Base-by-base conservation (phyloP, 2,329 filamentous ascomycete genomes). In the Orbilia ellipsospora region DNA sequence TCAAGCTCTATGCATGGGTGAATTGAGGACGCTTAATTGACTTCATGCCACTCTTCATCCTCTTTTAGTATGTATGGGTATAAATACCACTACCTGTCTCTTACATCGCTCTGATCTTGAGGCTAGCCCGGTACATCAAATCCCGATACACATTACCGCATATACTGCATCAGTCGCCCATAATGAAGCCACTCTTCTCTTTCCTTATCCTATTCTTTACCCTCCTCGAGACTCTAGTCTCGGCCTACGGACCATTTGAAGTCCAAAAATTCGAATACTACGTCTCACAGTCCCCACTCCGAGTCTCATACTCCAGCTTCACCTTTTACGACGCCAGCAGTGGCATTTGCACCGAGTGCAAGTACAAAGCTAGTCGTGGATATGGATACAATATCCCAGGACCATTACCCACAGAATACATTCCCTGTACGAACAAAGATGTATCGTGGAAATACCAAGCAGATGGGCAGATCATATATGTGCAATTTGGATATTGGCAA, bases 231-330 rank as follows among this genome's bases (percentile, higher is more conserved):
- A 31, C 42, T 20, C 52, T 51, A 28, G 50, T 52, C 1, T 23
- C n/a, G 7, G 70, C 70, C 4, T 74, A 57, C 40, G 70, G 70
- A 4, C 70, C 70, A 4, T 74, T 50, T 18, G 70, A 74, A 42
- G 28, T 57, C 42, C 70, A 50, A 15, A 60, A 74, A 7, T 68
- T 74, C 52, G 63, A 74, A 45, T 74, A 64, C 42, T 74, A 74
- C 28, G 63, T 74, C 16, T 74, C 70, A 12, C 63, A 57, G 23
- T 74, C 70, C 3, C 62, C 62, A 3, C 44, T 44, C 4, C 59
- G 63, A 18, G 59, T 60, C 18, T 74, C 70, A 15, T 74, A 74
- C 31, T 74, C 70, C 4, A 74, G 51, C 36, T 74, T 74, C 44
- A 62, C 56, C 4, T 74, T 74, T 31, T 63, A 64, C 36, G 70